Conservation (phyloP, 768 basidiomycete genomes). For the Glaciozyma antarctica region DNA sequence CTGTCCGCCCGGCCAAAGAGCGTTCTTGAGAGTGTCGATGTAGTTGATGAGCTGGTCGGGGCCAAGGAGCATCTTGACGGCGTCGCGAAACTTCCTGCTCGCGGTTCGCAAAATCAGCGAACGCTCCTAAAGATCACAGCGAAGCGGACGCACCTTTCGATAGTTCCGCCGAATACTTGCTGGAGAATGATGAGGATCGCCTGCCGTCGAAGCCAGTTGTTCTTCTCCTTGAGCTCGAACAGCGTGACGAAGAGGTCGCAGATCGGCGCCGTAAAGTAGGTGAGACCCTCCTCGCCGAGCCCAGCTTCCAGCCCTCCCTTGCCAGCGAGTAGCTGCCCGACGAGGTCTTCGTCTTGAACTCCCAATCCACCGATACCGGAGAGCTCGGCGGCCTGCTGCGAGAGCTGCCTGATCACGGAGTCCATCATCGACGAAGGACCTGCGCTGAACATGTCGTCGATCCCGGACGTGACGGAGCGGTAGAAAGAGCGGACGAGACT, state of each 20-base stretch:
- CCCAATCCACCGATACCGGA: conserved; percentile 71
- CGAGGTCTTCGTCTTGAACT: conserved; percentile 71
- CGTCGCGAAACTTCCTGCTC: conserved; percentile 76
- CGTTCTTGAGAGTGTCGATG: conserved; percentile 59
- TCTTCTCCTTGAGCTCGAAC: conserved; percentile 90
- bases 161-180: conserved; percentile 88
- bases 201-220: conserved; percentile 90
- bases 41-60: conserved; percentile 61
- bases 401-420: conserved; percentile 82
- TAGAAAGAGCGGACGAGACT: conserved; percentile 79
- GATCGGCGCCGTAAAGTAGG: conserved; percentile 83
- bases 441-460: conserved; percentile 87
- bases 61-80: conserved; percentile 54
- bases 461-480: conserved; percentile 80
- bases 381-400: conserved; percentile 78
- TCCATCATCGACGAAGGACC: conserved; percentile 66
- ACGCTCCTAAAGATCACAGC: not conserved
- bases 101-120: not conserved
- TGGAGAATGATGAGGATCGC: conserved; percentile 94
- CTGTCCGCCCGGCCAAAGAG: conserved; percentile 77
- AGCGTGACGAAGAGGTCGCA: conserved; percentile 86
- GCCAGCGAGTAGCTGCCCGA: conserved; percentile 37
- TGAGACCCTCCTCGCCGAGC: conserved; percentile 73
- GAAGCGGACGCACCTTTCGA: conserved; percentile 62
- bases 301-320: not conserved